Evolutionary conservation across 2,329 filamentous ascomycete species (phyloP), one percentile per base, ranked within the genome.

Genomic region (Nannizziopsis barbatae): DNA sequence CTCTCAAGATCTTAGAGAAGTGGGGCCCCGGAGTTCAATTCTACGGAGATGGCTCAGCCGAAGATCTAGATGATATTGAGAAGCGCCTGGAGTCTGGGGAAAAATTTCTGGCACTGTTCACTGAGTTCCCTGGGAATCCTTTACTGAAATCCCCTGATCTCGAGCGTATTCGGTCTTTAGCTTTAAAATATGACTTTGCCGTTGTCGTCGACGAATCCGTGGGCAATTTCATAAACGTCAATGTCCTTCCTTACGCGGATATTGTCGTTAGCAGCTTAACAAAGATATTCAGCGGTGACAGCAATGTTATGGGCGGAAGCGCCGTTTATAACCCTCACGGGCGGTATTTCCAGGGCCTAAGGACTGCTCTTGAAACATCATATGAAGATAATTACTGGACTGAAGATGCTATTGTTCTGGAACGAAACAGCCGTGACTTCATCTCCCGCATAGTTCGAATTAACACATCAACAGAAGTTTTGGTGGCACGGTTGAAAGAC

Each of bases 201-300:
- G 81, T 96, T 10, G 85, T 96, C 2, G 78, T 98, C 2, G 92
- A 98, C 65, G 92, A 98, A 67, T 96, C 92, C 0, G 86, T 98
- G 52, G 90, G 90, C 57, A 98, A 92, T 49, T 95, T 95, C 63
- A 81, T 93, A 61, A 98, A 98, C 63, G 82, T 95, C 58, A 87
- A 96, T 62, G 86, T 98, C 3, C 75, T 98, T 4, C 86, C 84
- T 2, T 84, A 83, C 61, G 86, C 87, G 51, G 92, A 98, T 65
- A 75, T 96, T 12, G 86, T 96, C 4, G 90, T 95, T 49, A 95
- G 86, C 71, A 94, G 86, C 62, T 73, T 98, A 51, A 96, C 92
- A 42, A 98, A 98, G 66, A 84, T 96, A 47, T 98, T 98, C 69
- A 94, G 87, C 49, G 92, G 92, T 44, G 92, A 95, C 66, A 92